Evolutionary conservation across 2,329 filamentous ascomycete genomes (phyloP).

Genomic region (Xylariaceae sp.): DNA sequence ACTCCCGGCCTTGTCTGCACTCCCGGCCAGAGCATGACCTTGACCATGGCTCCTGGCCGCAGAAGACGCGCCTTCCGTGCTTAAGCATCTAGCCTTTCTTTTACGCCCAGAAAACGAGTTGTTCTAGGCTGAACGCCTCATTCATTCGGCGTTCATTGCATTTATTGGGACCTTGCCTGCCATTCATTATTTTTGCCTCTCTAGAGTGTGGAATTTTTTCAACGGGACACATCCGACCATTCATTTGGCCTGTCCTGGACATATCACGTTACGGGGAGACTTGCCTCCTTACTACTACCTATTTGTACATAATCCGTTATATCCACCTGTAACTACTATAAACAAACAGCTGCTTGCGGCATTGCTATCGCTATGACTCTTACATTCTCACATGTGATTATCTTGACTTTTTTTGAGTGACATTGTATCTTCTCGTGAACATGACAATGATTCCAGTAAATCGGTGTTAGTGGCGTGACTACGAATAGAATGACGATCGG

Average conservation of each 20-base stretch:
- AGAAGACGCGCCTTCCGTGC: conserved; percentile 26
- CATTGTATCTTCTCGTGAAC: no score
- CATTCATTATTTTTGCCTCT: neutral
- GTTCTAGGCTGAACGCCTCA: neutral
- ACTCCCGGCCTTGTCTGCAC: conserved; percentile 44
- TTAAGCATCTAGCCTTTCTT: conserved; percentile 14
- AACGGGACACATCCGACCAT: neutral
- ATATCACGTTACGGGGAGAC: neutral
- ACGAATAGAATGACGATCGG: no score
- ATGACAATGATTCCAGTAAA: no score
- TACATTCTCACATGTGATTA: neutral
- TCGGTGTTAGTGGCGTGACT: no score
- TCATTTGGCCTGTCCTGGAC: neutral
- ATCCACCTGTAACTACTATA: neutral
- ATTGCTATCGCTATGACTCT: neutral
- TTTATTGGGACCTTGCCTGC: neutral
- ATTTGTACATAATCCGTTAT: neutral
- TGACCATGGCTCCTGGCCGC: conserved; percentile 35
- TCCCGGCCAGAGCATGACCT: conserved; percentile 36
- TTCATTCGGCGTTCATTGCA: neutral
- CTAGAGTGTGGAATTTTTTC: neutral
- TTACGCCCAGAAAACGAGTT: neutral
- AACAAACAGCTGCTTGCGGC: neutral
- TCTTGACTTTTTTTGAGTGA: no score
- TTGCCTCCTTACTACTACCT: neutral